Conservation (phyloP, 2,329 filamentous ascomycete species). For the Pseudodiploospora longispora region DNA sequence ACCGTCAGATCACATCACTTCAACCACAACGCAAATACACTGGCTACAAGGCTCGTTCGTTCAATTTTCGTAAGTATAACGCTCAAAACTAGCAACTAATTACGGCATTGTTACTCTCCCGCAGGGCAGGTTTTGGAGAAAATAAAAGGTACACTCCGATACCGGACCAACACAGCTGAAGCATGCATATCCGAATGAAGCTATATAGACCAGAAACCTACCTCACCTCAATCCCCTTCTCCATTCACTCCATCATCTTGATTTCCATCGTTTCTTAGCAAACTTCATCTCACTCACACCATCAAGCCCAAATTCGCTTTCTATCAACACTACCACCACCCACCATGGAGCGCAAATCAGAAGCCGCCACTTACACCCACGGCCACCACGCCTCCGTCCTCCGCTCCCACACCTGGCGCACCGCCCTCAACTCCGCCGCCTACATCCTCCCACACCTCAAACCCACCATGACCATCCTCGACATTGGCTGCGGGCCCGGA, state of each 20-base stretch:
- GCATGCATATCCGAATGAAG: background rate
- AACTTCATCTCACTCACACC: background rate
- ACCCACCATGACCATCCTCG: slow-evolving; percentile 30
- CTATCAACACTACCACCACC: background rate
- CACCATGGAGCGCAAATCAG: slow-evolving; percentile 1
- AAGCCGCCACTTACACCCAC: slow-evolving; percentile 23
- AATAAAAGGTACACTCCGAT: too few species aligned
- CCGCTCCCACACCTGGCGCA: slow-evolving; percentile 31
- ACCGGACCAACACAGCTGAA: too few species aligned
- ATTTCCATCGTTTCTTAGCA: background rate
- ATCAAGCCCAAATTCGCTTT: background rate
- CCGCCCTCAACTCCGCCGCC: slow-evolving; percentile 32
- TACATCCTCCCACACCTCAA: slow-evolving; percentile 34
- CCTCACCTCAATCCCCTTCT: too few species aligned
- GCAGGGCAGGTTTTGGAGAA: too few species aligned
- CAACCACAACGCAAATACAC: too few species aligned
- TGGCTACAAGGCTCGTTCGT: too few species aligned
- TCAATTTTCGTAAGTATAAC: too few species aligned
- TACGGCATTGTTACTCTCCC: too few species aligned
- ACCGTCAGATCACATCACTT: too few species aligned
- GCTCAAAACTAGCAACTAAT: too few species aligned
- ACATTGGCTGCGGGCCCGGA: slow-evolving; percentile 41
- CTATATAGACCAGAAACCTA: background rate
- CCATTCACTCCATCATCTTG: too few species aligned
- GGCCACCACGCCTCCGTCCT: slow-evolving; percentile 32